Conservation (phyloP, 139 green algal species). For the Closterium sp. region DNA sequence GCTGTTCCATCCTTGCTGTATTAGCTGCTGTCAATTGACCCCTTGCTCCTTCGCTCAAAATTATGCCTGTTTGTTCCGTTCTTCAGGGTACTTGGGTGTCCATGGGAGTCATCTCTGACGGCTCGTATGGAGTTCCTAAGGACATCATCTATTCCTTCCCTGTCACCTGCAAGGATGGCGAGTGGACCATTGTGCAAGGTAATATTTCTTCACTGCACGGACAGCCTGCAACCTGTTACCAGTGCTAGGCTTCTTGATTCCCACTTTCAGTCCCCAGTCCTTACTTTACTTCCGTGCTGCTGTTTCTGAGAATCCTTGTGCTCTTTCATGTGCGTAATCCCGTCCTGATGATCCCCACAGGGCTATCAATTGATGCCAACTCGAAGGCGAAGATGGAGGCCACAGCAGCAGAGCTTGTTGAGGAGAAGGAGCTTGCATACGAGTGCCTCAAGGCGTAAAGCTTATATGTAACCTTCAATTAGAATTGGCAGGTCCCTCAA, state of each 20-base stretch:
- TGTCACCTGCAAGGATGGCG: conserved; percentile 78
- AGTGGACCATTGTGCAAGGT: conserved; percentile 88
- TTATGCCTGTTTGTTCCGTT: background rate
- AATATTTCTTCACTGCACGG: background rate
- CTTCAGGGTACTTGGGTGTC: conserved; percentile 66
- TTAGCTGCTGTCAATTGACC: background rate
- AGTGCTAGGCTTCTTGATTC: background rate
- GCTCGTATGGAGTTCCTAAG: conserved; percentile 70
- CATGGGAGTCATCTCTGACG: conserved; percentile 88
- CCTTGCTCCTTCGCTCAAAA: background rate
- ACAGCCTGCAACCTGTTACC: no score
- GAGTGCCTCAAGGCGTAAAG: conserved; percentile 10
- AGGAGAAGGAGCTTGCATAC: conserved; percentile 66
- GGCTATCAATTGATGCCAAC: conserved; percentile 73
- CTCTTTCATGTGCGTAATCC: no score
- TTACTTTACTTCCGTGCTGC: background rate
- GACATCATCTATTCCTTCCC: conserved; percentile 87
- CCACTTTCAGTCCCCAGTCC: background rate
- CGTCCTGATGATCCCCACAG: background rate
- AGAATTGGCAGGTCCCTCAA: no score
- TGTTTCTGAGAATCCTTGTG: no score
- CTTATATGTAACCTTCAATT: no score
- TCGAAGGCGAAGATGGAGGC: conserved; percentile 72
- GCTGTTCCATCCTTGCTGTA: background rate
- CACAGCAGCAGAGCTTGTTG: conserved; percentile 81